Evolutionary conservation across 805 yeast species (phyloP).

Genomic region (Priceomyces castillae): DNA sequence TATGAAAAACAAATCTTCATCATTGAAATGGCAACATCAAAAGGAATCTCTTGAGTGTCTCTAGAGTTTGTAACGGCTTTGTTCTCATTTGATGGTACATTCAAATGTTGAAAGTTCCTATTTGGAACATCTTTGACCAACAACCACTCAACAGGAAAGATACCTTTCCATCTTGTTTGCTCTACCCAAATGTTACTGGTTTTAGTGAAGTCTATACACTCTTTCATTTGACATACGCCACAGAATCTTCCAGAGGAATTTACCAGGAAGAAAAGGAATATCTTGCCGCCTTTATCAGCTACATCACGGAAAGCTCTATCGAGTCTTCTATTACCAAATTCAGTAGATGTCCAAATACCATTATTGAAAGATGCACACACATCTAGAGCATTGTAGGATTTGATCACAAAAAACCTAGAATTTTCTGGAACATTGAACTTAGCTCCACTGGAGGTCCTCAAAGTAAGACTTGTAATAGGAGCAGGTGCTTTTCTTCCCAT

Average conservation of each 20-base stretch:
- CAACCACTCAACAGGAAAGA: constrained; percentile 55
- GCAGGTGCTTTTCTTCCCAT: not conserved
- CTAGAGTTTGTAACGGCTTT: constrained; percentile 57
- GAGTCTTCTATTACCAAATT: constrained; percentile 52
- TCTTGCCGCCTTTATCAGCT: constrained; percentile 22
- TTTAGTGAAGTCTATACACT: constrained; percentile 32
- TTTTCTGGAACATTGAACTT: constrained; percentile 16
- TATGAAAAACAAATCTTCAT: constrained; percentile 40
- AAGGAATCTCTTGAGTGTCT: constrained; percentile 60
- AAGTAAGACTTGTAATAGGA: not conserved
- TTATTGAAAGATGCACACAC: constrained; percentile 48
- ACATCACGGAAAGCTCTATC: constrained; percentile 39
- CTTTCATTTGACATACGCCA: constrained; percentile 56
- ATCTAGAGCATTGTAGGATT: constrained; percentile 49
- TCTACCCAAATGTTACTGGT: constrained; percentile 47
- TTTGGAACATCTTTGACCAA: constrained; percentile 51
- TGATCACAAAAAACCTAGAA: constrained; percentile 49
- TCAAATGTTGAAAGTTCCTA: constrained; percentile 42
- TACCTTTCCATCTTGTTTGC: constrained; percentile 49
- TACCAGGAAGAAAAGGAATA: constrained; percentile 56
- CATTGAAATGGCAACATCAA: constrained; percentile 46
- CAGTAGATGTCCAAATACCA: constrained; percentile 60
- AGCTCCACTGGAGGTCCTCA: constrained; percentile 9
- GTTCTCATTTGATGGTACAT: constrained; percentile 43
- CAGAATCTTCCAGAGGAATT: constrained; percentile 57